Conservation (phyloP, 108 stramenopile genomes). For the Schizochytrium sp. region DNA sequence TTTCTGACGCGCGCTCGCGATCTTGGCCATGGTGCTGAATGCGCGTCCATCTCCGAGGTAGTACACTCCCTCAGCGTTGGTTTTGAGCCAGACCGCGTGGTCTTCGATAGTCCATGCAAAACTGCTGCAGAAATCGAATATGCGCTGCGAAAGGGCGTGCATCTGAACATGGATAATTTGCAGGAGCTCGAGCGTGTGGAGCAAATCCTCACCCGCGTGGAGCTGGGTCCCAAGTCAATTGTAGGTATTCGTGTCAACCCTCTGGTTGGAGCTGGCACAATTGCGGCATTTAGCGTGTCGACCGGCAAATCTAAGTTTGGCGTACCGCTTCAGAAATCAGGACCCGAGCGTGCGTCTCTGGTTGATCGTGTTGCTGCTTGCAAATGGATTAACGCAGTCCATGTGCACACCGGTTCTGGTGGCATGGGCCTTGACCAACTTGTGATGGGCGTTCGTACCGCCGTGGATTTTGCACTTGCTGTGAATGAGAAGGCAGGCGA, state of each 20-base stretch:
- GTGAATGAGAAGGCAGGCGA: conserved; percentile 17
- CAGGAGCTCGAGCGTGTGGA: conserved; percentile 60
- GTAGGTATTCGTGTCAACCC: conserved; percentile 63
- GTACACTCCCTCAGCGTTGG: conserved; percentile 36
- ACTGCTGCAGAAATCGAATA: conserved; percentile 60
- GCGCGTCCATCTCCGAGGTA: conserved; percentile 68
- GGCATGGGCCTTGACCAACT: conserved; percentile 62
- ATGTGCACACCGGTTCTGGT: conserved; percentile 66
- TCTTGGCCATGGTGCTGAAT: conserved; percentile 64
- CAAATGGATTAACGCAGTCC: conserved; percentile 63
- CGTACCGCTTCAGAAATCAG: background rate
- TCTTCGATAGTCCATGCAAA: conserved; percentile 68
- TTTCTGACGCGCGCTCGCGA: conserved; percentile 18
- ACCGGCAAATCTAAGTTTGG: conserved; percentile 65
- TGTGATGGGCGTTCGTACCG: conserved; percentile 52
- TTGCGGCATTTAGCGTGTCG: conserved; percentile 42
- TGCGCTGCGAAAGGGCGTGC: conserved; percentile 59
- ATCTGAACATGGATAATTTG: conserved; percentile 62
- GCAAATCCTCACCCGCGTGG: background rate
- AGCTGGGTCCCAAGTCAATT: background rate
- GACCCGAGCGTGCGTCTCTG: conserved; percentile 38
- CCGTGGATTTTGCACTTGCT: conserved; percentile 63
- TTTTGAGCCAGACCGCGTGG: conserved; percentile 54
- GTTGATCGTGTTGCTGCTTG: conserved; percentile 5
- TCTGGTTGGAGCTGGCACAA: conserved; percentile 49